Percentiles rank a stretch among this genome's conserved stretches.
These are phyloP conservation scores for Neurospora sublineolata DNA, from an alignment of 495 filamentous ascomycete genomes.

Conservation along the genomic window DNA sequence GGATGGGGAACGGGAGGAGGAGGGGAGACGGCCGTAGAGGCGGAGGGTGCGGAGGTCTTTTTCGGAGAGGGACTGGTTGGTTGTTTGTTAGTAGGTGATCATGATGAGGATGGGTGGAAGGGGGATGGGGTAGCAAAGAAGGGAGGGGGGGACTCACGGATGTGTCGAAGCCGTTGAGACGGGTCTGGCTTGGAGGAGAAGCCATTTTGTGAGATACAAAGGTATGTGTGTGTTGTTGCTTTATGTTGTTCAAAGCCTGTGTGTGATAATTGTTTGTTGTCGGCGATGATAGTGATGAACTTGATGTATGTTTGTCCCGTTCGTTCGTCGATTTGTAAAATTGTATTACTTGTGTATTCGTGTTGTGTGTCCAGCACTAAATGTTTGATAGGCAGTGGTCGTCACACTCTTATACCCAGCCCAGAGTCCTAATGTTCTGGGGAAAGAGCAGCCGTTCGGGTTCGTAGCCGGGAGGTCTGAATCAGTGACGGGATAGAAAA, in stretches of 20 bases:
- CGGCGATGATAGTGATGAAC: neutral
- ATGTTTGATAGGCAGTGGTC: neutral
- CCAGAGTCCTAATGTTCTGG: neutral
- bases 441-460: neutral
- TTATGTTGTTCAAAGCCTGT: neutral
- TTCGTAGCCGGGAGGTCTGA: neutral
- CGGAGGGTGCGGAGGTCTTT: slow-evolving; percentile 46
- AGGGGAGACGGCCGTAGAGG: slow-evolving; percentile 86
- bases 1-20: no score
- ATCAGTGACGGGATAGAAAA: neutral
- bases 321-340: neutral
- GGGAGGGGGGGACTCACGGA: neutral
- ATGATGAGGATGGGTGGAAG: neutral
- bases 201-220: neutral
- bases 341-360: neutral
- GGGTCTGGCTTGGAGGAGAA: neutral
- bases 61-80: neutral
- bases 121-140: neutral
- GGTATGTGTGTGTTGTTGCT: neutral
- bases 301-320: neutral
- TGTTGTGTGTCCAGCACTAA: neutral
- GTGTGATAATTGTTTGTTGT: neutral
- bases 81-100: neutral
- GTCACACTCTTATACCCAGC: neutral
- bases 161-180: neutral